Base-by-base conservation (phyloP, 2,329 filamentous ascomycete genomes). In the Stagonosporopsis vannaccii region DNA sequence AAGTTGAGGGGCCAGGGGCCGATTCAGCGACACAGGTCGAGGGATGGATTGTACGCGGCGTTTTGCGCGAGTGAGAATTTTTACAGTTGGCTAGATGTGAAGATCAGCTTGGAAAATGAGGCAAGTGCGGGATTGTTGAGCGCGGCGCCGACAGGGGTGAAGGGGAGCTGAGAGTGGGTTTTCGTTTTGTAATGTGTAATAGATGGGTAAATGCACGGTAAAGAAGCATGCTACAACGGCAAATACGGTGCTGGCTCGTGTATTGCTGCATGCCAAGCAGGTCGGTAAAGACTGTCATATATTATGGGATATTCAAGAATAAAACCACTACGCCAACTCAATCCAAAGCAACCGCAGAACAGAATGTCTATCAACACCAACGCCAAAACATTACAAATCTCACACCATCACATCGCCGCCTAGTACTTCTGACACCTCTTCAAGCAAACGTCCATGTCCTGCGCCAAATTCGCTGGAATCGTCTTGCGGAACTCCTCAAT, bases 401-500 rank as follows among this genome's bases (percentile, higher is more conserved):
- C 35, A 17, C 15, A 17, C 32, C 32, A 11, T 35, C 17, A 35
- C 17, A 35, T n/a, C 19, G 12, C n/a, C 35, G 11, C 7, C n/a
- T 48, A 51, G 15, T 56, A 30, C 43, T 37, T 53, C 15, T 63
- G 63, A 57, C 84, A 85, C 68, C 77, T 82, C 57, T 74, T 68
- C 65, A 86, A 70, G 70, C 85, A 87, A 59, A 77, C 65, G 57
- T 85, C 80, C 12, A 86, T 79, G 45, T 82, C 83, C 20, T 79
- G 68, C 3, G 84, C 82, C 39, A 86, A 76, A 54, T 80, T 83
- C 9, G 67, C 66, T 15, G 84, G 84, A 36, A 78, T 76, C 7
- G 33, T 33, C 49, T 68, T 68, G 30, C 72, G 47, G 59, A 79
- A 77, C 30, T 65, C 43, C 56, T 75, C 70, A 19, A 79, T 73